Percentiles rank a stretch among this genome's conserved stretches.
These are phyloP conservation scores for Didymella keratinophila DNA, from an alignment of 2,329 filamentous ascomycete species.

Conservation along the genomic window DNA sequence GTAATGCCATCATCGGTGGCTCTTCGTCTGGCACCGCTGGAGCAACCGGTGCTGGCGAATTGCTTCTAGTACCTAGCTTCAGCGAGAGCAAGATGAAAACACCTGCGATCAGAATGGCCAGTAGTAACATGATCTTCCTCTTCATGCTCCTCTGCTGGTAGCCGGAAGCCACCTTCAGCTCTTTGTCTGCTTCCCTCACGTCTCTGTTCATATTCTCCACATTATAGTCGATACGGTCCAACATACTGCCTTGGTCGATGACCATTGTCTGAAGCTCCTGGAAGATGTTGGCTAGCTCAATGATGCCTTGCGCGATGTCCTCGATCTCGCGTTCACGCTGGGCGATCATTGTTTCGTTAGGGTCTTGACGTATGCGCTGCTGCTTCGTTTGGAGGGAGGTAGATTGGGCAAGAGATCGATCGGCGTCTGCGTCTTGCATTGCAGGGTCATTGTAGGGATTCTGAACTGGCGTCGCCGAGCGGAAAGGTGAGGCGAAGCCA, in stretches of 20 bases:
- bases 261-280: conserved; percentile 94
- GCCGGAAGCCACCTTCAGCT: conserved; percentile 83
- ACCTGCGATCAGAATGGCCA: conserved; percentile 82
- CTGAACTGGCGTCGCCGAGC: conserved; percentile 54
- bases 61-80: conserved; percentile 70
- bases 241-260: conserved; percentile 61
- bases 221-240: conserved; percentile 75
- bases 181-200: conserved; percentile 91
- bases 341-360: conserved; percentile 78
- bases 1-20: conserved; percentile 29
- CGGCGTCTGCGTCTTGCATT: conserved; percentile 85
- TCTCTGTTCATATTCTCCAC: conserved; percentile 94
- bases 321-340: conserved; percentile 97
- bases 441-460: conserved; percentile 84
- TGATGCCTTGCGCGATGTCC: conserved; percentile 97
- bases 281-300: conserved; percentile 95
- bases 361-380: conserved; percentile 67
- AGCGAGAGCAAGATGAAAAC: conserved; percentile 84
- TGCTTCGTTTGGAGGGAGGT: conserved; percentile 82
- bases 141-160: conserved; percentile 91
- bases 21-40: conserved; percentile 31
- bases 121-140: conserved; percentile 88
- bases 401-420: conserved; percentile 89
- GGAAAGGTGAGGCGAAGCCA: conserved; percentile 59
- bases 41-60: conserved; percentile 25